Conservation (phyloP, 1,284 basidiomycete genomes). For the Mycena sp. region DNA sequence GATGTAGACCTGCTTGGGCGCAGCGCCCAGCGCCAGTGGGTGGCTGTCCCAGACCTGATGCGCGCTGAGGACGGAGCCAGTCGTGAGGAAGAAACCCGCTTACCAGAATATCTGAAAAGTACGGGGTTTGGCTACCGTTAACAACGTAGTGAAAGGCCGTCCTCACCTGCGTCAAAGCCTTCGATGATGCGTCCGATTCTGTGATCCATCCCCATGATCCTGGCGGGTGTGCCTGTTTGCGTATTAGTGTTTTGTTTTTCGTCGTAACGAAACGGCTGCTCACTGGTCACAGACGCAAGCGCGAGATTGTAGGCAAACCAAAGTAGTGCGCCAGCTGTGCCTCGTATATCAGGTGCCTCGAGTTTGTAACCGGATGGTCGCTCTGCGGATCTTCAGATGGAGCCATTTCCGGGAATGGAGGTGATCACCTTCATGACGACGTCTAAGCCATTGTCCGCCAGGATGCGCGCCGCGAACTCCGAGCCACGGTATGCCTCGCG, state of each 20-base stretch:
- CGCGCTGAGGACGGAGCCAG: too few relatives aligned
- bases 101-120: constrained; percentile 54
- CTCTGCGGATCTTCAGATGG: constrained; percentile 51
- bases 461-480: constrained; percentile 85
- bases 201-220: constrained; percentile 80
- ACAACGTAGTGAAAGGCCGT: too few relatives aligned
- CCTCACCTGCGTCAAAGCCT: constrained; percentile 59
- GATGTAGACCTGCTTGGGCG: constrained; percentile 78
- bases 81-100: too few relatives aligned
- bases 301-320: constrained; percentile 67
- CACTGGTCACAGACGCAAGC: constrained; percentile 76
- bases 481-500: constrained; percentile 87
- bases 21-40: constrained; percentile 79
- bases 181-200: constrained; percentile 69
- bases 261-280: not conserved
- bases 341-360: constrained; percentile 82
- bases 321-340: constrained; percentile 90
- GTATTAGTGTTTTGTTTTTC: not conserved
- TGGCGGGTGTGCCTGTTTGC: constrained; percentile 65
- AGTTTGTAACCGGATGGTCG: constrained; percentile 80
- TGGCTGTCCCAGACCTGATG: constrained; percentile 67
- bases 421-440: constrained; percentile 79
- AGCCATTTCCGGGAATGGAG: not conserved
- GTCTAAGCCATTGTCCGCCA: constrained; percentile 77
- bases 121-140: constrained; percentile 10